Evolutionary conservation across 2,329 filamentous ascomycete genomes (phyloP).

Genomic region (Aspergillus spinulosporus): DNA sequence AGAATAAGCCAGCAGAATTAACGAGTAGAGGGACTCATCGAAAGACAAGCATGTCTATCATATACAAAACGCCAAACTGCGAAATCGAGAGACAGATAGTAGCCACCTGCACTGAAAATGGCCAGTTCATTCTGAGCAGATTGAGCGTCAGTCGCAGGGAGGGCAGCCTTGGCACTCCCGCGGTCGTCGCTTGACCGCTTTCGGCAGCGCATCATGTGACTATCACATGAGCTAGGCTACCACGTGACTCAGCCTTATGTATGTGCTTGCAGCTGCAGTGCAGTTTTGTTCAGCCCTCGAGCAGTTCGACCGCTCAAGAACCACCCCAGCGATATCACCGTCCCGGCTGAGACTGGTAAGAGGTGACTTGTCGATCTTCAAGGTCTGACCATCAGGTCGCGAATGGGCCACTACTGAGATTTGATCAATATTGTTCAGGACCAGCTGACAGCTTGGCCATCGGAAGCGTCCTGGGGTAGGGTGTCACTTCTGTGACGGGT

Average conservation of each 20-base stretch:
- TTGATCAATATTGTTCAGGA: too few species aligned
- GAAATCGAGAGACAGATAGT: not conserved
- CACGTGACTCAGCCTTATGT: slow-evolving; percentile 13
- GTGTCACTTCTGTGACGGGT: not conserved
- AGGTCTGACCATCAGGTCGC: too few species aligned
- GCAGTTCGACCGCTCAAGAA: not conserved
- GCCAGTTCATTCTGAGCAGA: slow-evolving; percentile 1
- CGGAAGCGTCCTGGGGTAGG: not conserved
- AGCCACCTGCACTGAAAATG: not conserved
- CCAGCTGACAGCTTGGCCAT: not conserved
- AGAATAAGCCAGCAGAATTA: not conserved
- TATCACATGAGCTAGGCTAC: not conserved
- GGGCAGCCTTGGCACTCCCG: too few species aligned
- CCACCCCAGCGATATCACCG: too few species aligned
- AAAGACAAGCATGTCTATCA: not conserved
- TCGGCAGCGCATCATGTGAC: slow-evolving; percentile 2
- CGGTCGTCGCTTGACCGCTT: slow-evolving; percentile 6
- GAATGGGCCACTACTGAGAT: too few species aligned
- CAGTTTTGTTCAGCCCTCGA: not conserved
- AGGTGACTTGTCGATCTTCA: too few species aligned
- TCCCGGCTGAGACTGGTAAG: too few species aligned
- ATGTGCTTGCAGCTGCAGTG: not conserved
- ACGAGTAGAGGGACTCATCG: not conserved
- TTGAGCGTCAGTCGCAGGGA: not conserved
- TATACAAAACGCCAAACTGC: not conserved